phyloP scores from a whole-genome alignment of 257 asterid species.

The Petunia secreta region DNA sequence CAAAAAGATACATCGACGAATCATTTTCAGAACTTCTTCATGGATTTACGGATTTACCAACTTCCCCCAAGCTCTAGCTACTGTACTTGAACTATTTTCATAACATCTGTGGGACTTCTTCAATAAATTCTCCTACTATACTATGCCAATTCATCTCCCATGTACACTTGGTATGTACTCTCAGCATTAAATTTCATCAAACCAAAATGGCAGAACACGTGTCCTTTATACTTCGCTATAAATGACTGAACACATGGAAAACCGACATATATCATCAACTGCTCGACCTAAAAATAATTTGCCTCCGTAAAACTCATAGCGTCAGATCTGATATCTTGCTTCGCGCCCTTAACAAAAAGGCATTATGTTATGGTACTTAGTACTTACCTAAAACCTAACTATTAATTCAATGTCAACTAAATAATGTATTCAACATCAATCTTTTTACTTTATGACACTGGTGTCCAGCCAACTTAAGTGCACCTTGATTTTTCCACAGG shows the following conservation, averaged over 20 bases:
- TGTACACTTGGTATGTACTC: not conserved
- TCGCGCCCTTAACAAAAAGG: not conserved
- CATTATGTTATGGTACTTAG: not conserved
- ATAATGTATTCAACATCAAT: not conserved
- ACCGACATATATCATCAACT: constrained; percentile 16
- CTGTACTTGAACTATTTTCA: too few species aligned
- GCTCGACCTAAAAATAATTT: not conserved
- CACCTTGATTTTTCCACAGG: too few species aligned
- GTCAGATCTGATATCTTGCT: not conserved
- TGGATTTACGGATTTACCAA: too few species aligned
- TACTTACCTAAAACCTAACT: not conserved
- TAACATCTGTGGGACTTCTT: too few species aligned
- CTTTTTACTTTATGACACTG: too few species aligned
- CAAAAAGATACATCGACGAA: not conserved
- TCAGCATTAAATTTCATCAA: not conserved
- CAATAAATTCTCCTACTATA: not conserved
- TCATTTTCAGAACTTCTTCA: not conserved
- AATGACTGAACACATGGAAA: not conserved
- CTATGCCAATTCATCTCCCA: not conserved
- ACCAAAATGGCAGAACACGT: not conserved
- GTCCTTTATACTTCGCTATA: not conserved
- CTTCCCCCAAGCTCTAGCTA: too few species aligned
- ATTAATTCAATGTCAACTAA: not conserved
- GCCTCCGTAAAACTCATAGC: not conserved
- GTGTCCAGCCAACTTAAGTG: too few species aligned